Percentiles rank a stretch among this genome's conserved stretches.
Evolutionary conservation across 306 rosid genomes (phyloP).

Genomic region (Ammopiptanthus mongolicus): DNA sequence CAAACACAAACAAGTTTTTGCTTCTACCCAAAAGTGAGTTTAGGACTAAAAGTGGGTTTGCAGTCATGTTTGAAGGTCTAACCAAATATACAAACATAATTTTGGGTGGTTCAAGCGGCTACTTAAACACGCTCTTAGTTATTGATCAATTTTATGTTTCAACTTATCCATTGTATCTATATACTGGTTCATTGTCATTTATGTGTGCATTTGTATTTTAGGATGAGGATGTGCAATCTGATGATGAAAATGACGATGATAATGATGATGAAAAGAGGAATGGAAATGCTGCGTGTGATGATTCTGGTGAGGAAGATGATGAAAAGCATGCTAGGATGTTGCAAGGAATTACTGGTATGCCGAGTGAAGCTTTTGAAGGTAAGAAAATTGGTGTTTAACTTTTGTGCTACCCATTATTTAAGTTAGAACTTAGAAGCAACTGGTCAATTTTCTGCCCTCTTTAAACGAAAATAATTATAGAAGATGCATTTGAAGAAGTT

Average conservation of each 20-base stretch:
- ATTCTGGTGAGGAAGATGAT: constrained; percentile 43
- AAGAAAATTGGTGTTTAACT: not conserved
- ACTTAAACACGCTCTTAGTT: too few relatives aligned
- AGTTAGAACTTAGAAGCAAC: not conserved
- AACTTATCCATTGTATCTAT: not conserved
- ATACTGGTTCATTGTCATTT: not conserved
- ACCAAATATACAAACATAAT: too few relatives aligned
- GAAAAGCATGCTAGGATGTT: constrained; percentile 65
- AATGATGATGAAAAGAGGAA: constrained; percentile 10
- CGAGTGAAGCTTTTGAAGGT: constrained; percentile 64
- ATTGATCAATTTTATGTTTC: not conserved
- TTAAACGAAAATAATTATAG: not conserved
- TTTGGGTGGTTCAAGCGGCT: too few relatives aligned
- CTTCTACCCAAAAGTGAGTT: too few relatives aligned
- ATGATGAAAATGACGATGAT: constrained; percentile 50
- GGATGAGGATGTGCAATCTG: constrained; percentile 86
- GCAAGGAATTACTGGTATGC: constrained; percentile 56
- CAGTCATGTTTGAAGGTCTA: too few relatives aligned
- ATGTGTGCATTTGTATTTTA: constrained; percentile 14
- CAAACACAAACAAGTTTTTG: too few relatives aligned
- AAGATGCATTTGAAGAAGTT: not conserved
- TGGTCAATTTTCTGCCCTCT: not conserved
- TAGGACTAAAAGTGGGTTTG: too few relatives aligned
- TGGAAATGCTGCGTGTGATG: constrained; percentile 27
- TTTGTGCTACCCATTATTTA: not conserved